A percentile compares a stretch with the other conserved stretches of the same genome.
phyloP scores from a whole-genome alignment of 371 early-diverging fungal genomes.

The Mucor saturninus region DNA sequence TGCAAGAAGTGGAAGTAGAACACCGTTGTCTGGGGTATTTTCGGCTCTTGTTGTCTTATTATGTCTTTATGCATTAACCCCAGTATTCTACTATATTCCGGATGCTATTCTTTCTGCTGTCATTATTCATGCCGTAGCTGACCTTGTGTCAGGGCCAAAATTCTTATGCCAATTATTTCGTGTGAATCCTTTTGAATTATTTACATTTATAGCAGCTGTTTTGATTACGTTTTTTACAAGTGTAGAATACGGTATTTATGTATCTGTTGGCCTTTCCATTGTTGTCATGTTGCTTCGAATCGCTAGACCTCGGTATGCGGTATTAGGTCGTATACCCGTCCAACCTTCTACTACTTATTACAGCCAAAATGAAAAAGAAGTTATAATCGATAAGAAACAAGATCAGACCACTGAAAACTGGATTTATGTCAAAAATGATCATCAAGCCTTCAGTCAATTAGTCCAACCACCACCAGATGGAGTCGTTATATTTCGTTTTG shows the following conservation, averaged over 20 bases:
- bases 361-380: neutral
- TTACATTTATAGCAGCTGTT: slow-evolving; percentile 56
- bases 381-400: neutral
- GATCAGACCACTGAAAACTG: slow-evolving; percentile 1
- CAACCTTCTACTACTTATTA: slow-evolving; percentile 7
- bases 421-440: slow-evolving; percentile 26
- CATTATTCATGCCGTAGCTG: slow-evolving; percentile 74
- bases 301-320: slow-evolving; percentile 63
- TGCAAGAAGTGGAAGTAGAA: slow-evolving; percentile 75
- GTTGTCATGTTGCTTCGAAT: slow-evolving; percentile 63
- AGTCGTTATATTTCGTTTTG: slow-evolving; percentile 58
- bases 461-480: slow-evolving; percentile 44
- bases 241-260: slow-evolving; percentile 69
- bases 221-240: slow-evolving; percentile 66
- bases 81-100: slow-evolving; percentile 87
- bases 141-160: slow-evolving; percentile 50
- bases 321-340: slow-evolving; percentile 33
- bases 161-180: slow-evolving; percentile 33
- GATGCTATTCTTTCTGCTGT: slow-evolving; percentile 78
- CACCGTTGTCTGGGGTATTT: slow-evolving; percentile 80
- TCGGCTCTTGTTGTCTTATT: slow-evolving; percentile 77
- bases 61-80: slow-evolving; percentile 77
- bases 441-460: slow-evolving; percentile 25
- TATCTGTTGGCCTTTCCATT: slow-evolving; percentile 60
- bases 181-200: slow-evolving; percentile 55